phyloP scores from a whole-genome alignment of 352 stramenopile genomes.

The Globisporangium orthogonon region DNA sequence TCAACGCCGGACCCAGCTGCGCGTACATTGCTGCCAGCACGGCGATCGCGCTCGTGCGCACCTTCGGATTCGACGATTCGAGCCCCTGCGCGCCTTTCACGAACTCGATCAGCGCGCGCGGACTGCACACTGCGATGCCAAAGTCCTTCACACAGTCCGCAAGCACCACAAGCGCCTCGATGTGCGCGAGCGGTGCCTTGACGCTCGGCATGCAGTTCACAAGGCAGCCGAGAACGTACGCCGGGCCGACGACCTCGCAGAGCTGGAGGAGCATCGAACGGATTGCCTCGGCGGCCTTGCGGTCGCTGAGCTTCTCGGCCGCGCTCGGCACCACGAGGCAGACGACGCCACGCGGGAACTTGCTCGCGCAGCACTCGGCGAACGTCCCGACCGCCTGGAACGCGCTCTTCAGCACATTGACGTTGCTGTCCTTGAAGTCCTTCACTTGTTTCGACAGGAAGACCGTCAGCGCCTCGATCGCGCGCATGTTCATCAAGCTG shows the following conservation, averaged over 20 bases:
- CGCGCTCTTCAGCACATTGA: constrained; percentile 82
- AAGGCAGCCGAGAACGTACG: constrained; percentile 73
- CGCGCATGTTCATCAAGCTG: constrained; percentile 40
- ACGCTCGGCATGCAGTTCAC: constrained; percentile 72
- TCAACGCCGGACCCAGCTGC: constrained; percentile 69
- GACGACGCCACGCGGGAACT: constrained; percentile 72
- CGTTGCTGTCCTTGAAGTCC: constrained; percentile 87
- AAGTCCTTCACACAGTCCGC: constrained; percentile 75
- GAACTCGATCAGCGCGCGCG: constrained; percentile 67
- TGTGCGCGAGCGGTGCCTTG: constrained; percentile 71
- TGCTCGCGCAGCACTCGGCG: constrained; percentile 41
- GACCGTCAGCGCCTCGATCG: constrained; percentile 72
- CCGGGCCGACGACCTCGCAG: constrained; percentile 64
- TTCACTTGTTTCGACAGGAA: constrained; percentile 76
- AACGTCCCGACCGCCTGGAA: constrained; percentile 79
- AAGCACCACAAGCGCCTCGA: constrained; percentile 59
- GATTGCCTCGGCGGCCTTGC: constrained; percentile 67
- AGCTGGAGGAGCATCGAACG: constrained; percentile 70
- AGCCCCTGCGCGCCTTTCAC: constrained; percentile 64
- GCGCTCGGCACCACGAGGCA: constrained; percentile 59
- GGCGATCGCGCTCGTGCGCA: constrained; percentile 54
- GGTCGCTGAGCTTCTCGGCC: constrained; percentile 80
- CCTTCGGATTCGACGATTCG: constrained; percentile 78
- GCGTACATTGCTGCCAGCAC: constrained; percentile 79
- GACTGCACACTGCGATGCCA: constrained; percentile 61